Conservation (phyloP, 2,329 filamentous ascomycete species). For the Myriosclerotinia duriaeana region DNA sequence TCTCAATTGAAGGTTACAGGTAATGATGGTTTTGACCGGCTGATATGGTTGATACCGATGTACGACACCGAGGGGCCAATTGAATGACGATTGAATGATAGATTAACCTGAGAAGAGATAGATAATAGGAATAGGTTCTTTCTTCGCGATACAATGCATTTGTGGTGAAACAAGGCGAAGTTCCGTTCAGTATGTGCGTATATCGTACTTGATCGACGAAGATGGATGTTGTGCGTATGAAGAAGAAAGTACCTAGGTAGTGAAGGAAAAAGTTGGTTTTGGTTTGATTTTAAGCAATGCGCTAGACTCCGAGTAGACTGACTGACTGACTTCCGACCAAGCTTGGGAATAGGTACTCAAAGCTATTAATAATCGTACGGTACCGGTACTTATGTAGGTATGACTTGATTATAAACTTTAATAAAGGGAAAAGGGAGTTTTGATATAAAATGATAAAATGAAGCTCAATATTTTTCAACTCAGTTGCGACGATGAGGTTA, state of each 20-base stretch:
- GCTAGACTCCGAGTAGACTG: too few species aligned
- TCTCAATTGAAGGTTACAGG: not conserved
- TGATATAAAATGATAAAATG: too few species aligned
- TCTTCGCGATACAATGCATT: slow-evolving; percentile 18
- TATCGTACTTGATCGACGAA: not conserved
- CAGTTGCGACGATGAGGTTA: too few species aligned
- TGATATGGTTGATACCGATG: not conserved
- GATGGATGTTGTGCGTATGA: too few species aligned
- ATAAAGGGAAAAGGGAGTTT: too few species aligned
- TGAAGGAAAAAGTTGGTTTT: slow-evolving; percentile 4
- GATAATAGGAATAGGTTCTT: not conserved
- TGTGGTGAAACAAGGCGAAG: not conserved
- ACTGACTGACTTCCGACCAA: too few species aligned
- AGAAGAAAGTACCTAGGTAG: not conserved
- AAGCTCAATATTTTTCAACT: too few species aligned
- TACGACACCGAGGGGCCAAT: not conserved
- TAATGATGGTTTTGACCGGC: not conserved
- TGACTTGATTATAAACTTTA: too few species aligned
- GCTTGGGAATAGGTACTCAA: not conserved
- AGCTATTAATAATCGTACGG: too few species aligned
- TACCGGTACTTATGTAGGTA: too few species aligned
- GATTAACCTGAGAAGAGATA: slow-evolving; percentile 10
- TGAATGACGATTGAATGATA: not conserved
- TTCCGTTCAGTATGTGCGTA: not conserved
- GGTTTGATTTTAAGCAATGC: not conserved